Evolutionary conservation across 305 asterid species (phyloP).

Genomic region (Lippia alba): DNA sequence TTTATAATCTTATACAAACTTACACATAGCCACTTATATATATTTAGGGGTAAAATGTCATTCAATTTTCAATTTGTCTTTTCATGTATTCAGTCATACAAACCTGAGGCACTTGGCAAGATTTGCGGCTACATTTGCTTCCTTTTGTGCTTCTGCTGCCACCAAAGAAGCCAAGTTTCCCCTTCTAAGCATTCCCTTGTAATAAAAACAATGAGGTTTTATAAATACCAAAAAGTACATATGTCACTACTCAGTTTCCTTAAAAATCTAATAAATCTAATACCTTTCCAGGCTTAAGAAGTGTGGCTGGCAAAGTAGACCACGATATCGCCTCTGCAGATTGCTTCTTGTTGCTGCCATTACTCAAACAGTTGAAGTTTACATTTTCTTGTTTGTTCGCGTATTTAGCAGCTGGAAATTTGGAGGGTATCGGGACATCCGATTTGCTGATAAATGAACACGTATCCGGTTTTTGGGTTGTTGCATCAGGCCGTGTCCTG

Average conservation of each 20-base stretch:
- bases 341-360: constrained; percentile 44
- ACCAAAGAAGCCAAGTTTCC: constrained; percentile 70
- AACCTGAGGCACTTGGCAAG: constrained; percentile 84
- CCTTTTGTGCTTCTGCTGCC: constrained; percentile 87
- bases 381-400: constrained; percentile 55
- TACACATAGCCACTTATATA: too few species aligned
- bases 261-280: neutral
- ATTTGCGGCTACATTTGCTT: constrained; percentile 75
- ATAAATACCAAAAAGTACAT: neutral
- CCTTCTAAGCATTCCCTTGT: constrained; percentile 75
- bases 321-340: constrained; percentile 61
- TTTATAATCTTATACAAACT: too few species aligned
- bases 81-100: neutral
- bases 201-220: constrained; percentile 10
- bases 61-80: too few species aligned
- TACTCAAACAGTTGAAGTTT: constrained; percentile 35
- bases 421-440: constrained; percentile 38
- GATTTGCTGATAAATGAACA: constrained; percentile 43
- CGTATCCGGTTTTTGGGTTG: constrained; percentile 38
- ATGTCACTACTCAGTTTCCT: too few species aligned
- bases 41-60: too few species aligned
- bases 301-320: constrained; percentile 74
- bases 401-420: constrained; percentile 41
- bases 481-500: constrained; percentile 44
- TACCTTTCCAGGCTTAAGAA: constrained; percentile 80